Conservation (phyloP, 2,329 filamentous ascomycete genomes). For the Pseudocercospora fijiensis region DNA sequence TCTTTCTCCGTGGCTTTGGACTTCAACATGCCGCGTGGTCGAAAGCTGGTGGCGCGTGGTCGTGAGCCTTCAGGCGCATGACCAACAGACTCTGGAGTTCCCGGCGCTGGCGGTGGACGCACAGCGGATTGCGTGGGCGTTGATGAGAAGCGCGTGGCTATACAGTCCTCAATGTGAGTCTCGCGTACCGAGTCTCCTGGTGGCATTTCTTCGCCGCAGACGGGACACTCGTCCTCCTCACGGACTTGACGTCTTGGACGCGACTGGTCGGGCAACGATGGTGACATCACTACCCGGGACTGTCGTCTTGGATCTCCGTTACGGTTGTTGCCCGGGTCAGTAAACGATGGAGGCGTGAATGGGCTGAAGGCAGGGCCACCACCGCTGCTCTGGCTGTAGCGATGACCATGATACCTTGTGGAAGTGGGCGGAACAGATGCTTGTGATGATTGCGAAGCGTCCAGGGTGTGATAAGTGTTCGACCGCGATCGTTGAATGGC, state of each 20-base stretch:
- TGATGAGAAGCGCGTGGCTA: constrained; percentile 30
- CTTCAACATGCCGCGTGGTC: constrained; percentile 46
- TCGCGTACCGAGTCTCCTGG: constrained; percentile 48
- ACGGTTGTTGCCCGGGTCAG: too few relatives aligned
- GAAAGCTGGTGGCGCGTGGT: constrained; percentile 34
- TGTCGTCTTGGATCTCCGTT: background rate
- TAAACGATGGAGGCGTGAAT: background rate
- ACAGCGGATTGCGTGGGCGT: constrained; percentile 9
- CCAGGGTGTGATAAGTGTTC: background rate
- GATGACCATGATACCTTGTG: background rate
- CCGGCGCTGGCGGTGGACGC: constrained; percentile 4
- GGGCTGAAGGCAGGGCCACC: background rate
- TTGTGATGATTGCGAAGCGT: background rate
- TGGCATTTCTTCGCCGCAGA: constrained; percentile 72
- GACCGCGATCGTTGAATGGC: background rate
- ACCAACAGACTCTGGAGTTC: constrained; percentile 18
- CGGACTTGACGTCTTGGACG: constrained; percentile 35
- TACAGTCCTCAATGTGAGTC: constrained; percentile 44
- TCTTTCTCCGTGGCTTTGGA: constrained; percentile 65
- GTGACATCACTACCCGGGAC: background rate
- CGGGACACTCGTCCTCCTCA: constrained; percentile 77
- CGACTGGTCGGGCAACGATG: background rate
- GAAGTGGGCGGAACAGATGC: background rate
- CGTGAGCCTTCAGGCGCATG: constrained; percentile 21
- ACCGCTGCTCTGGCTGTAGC: constrained; percentile 3